phyloP scores from a whole-genome alignment of 1,284 basidiomycete genomes.

The Leccinum subrobustum region DNA sequence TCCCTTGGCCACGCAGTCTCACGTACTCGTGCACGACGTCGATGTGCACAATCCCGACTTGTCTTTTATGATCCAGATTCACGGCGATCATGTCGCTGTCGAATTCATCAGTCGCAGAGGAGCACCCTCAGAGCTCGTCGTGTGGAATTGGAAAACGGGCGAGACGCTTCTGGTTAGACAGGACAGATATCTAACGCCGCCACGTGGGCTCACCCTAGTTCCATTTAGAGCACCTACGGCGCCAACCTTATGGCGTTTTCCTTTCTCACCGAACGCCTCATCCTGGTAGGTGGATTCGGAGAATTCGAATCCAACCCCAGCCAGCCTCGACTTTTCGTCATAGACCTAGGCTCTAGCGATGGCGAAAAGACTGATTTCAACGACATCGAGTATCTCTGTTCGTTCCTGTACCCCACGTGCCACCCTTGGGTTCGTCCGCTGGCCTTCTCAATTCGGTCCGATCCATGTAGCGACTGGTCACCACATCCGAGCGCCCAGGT shows the following conservation, averaged over 20 bases:
- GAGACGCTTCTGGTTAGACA: constrained; percentile 43
- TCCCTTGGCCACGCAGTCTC: constrained; percentile 38
- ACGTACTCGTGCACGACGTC: constrained; percentile 36
- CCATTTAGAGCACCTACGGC: constrained; percentile 34
- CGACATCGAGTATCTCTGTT: constrained; percentile 35
- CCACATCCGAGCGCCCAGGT: constrained; percentile 35
- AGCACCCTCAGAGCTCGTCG: constrained; percentile 43
- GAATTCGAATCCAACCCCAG: constrained; percentile 10
- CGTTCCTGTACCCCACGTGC: constrained; percentile 43
- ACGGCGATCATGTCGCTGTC: constrained; percentile 47
- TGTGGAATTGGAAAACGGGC: constrained; percentile 65
- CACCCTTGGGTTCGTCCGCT: constrained; percentile 26
- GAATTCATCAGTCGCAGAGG: constrained; percentile 37
- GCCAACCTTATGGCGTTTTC: constrained; percentile 42
- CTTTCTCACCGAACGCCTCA: constrained; percentile 44
- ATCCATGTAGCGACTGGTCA: constrained; percentile 50
- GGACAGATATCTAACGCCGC: neutral
- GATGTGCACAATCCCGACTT: constrained; percentile 20
- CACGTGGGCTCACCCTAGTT: constrained; percentile 7
- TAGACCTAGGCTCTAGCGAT: constrained; percentile 31
- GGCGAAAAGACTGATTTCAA: constrained; percentile 29
- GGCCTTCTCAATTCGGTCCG: constrained; percentile 50
- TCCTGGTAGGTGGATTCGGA: constrained; percentile 36
- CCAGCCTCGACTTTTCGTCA: constrained; percentile 29
- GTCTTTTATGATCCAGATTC: constrained; percentile 49